Evolutionary conservation across 371 early-diverging fungal genomes (phyloP), one percentile per base, ranked within the genome.

Genomic region (Capillidium rhysosporum): DNA sequence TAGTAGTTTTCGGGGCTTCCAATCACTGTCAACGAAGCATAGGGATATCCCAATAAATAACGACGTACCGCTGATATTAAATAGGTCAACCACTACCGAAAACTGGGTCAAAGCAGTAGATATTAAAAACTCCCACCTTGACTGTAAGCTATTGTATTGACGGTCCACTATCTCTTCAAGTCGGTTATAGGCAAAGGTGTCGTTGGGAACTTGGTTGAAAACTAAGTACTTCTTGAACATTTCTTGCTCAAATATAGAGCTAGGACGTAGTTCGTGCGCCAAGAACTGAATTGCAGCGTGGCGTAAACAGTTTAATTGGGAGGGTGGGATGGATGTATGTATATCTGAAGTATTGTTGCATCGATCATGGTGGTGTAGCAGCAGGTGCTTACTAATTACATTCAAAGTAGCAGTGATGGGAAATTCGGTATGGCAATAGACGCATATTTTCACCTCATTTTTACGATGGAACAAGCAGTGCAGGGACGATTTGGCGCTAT

Each of bases 381-480:
- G 26, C 14, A 47, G 48, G 48, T 47, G 48, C 23, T 29, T 23
- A 26, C 26, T 26, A 4, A 47, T 23, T 10, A 12, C 29, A 47
- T 26, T 26, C 18, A 29, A 26, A 16, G 48, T 5, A 23, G 48
- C 29, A 5, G 48, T 29, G 2, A 14, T 47, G 48, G 48, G 48
- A 26, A 47, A 47, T 2, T 8, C 48, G 16, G n/a, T 26, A 26
- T 47, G 48, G 48, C 48, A 47, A 26, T 47, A 47, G 48, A 47
- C 26, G 48, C 48, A 47, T 4, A 26, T 23, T 4, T 29, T 23
- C 8, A 16, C 9, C n/a, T 23, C 10, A 29, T 16, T 16, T 26
- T 34, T 34, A 4, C 4, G 7, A 34, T 47, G 48, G 10, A 18
- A 23, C 48, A 47, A 16, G 16, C 23, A 47, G 29, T 47, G 48